Conservation (phyloP, 2,329 filamentous ascomycete species). For the Hypoxylon sp. region DNA sequence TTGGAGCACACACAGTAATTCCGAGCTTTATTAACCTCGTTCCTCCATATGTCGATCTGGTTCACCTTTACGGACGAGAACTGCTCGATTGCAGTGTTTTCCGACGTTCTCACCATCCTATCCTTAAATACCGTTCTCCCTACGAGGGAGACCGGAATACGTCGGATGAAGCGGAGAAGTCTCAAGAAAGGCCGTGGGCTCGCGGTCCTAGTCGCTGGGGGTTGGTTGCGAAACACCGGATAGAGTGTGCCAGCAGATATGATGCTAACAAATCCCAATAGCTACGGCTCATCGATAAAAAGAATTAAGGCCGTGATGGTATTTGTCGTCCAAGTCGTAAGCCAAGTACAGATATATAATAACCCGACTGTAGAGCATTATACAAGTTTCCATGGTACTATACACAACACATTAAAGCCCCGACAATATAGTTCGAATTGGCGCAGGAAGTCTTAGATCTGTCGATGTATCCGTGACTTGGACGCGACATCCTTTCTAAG, state of each 20-base stretch:
- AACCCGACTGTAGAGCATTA: slow-evolving; percentile 6
- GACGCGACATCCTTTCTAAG: slow-evolving; percentile 25
- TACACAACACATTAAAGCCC: slow-evolving; percentile 3
- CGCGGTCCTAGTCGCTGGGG: not conserved
- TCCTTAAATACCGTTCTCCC: not conserved
- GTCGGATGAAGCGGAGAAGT: not conserved
- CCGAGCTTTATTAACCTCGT: slow-evolving; percentile 61
- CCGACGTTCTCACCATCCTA: slow-evolving; percentile 15
- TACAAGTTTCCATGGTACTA: slow-evolving; percentile 12
- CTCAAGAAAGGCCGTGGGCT: not conserved
- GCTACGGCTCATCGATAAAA: not conserved
- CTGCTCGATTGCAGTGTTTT: too few species aligned
- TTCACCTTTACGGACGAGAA: slow-evolving; percentile 42
- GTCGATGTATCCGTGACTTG: slow-evolving; percentile 15
- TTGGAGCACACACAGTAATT: slow-evolving; percentile 55
- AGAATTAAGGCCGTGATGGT: slow-evolving; percentile 4
- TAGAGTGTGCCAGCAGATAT: not conserved
- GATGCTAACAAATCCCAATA: slow-evolving; percentile 2
- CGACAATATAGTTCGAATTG: not conserved
- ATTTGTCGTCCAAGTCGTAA: slow-evolving; percentile 3
- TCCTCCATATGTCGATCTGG: slow-evolving; percentile 66
- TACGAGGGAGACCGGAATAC: not conserved
- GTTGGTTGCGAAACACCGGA: not conserved
- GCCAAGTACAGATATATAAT: slow-evolving; percentile 14
- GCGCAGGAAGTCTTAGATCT: slow-evolving; percentile 7